These are phyloP conservation scores for Sporodiniella umbellata DNA, from an alignment of 371 early-diverging fungal genomes.

Conservation along the genomic window DNA sequence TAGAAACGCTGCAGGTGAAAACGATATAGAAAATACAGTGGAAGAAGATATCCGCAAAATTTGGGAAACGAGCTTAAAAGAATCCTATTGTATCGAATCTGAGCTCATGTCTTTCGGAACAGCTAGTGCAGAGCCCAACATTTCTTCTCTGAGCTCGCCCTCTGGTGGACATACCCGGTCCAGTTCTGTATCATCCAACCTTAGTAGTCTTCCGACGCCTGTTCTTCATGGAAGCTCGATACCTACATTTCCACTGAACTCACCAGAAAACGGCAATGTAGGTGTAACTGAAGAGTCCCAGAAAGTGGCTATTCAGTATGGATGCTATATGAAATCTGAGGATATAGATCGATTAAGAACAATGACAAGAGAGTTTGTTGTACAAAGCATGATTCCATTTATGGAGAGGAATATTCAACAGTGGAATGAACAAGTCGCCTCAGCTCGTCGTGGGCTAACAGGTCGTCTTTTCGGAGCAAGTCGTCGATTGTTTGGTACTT, in stretches of 20 bases:
- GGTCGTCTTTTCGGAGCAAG: conserved; percentile 85
- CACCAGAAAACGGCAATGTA: conserved; percentile 3
- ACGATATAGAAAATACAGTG: conserved; percentile 13
- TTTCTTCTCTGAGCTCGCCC: conserved; percentile 11
- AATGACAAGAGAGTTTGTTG: conserved; percentile 63
- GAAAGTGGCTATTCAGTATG: conserved; percentile 38
- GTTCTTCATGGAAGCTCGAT: conserved; percentile 15
- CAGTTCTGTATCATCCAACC: conserved; percentile 12
- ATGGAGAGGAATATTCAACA: conserved; percentile 87
- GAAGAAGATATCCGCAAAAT: conserved; percentile 15
- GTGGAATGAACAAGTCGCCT: conserved; percentile 92
- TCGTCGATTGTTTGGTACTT: conserved; percentile 76
- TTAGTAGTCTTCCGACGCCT: conserved; percentile 3
- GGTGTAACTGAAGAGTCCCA: neutral
- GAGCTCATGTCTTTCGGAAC: conserved; percentile 22
- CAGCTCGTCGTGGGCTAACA: conserved; percentile 83
- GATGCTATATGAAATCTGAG: conserved; percentile 50
- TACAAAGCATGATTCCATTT: conserved; percentile 78
- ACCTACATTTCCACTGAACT: conserved; percentile 13
- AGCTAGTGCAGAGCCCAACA: conserved; percentile 3
- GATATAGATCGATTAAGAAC: conserved; percentile 53
- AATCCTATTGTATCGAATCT: conserved; percentile 24
- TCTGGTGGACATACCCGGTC: conserved; percentile 18
- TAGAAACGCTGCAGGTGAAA: conserved; percentile 27
- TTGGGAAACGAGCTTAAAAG: conserved; percentile 18